These are phyloP conservation scores for Solanum acaule DNA, from an alignment of 257 asterid species.

Conservation along the genomic window DNA sequence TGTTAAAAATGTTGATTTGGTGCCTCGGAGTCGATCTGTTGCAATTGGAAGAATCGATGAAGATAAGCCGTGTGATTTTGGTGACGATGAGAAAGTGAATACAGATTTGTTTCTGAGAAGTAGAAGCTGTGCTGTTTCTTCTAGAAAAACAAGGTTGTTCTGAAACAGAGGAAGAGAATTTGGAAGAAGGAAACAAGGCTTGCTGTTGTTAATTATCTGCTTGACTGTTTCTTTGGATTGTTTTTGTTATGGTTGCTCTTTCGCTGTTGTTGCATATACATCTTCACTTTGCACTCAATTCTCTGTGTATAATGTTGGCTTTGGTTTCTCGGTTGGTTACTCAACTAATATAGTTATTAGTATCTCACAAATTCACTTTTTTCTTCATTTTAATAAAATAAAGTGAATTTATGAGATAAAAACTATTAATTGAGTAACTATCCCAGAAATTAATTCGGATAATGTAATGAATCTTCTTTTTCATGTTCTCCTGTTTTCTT, in stretches of 20 bases:
- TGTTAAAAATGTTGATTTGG: background rate
- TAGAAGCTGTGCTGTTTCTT: constrained; percentile 24
- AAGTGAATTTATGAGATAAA: background rate
- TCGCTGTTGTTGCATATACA: background rate
- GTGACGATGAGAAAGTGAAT: constrained; percentile 12
- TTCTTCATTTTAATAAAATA: too few relatives aligned
- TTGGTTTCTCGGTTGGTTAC: too few relatives aligned
- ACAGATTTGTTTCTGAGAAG: constrained; percentile 23
- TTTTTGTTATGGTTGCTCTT: background rate
- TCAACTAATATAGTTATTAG: background rate
- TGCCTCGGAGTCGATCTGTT: constrained; percentile 39
- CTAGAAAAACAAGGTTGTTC: background rate
- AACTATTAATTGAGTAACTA: background rate
- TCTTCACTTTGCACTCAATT: background rate
- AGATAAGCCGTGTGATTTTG: constrained; percentile 38
- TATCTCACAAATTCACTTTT: background rate
- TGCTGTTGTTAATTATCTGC: background rate
- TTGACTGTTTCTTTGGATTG: background rate
- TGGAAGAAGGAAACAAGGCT: background rate
- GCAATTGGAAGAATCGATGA: constrained; percentile 57
- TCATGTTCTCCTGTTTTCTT: background rate
- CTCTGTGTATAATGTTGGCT: too few relatives aligned
- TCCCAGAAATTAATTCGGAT: background rate
- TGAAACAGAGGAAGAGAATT: background rate
- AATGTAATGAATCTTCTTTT: background rate